These are phyloP conservation scores for Coemansia asiatica DNA, from an alignment of 192 early-diverging fungal genomes.

Conservation along the genomic window DNA sequence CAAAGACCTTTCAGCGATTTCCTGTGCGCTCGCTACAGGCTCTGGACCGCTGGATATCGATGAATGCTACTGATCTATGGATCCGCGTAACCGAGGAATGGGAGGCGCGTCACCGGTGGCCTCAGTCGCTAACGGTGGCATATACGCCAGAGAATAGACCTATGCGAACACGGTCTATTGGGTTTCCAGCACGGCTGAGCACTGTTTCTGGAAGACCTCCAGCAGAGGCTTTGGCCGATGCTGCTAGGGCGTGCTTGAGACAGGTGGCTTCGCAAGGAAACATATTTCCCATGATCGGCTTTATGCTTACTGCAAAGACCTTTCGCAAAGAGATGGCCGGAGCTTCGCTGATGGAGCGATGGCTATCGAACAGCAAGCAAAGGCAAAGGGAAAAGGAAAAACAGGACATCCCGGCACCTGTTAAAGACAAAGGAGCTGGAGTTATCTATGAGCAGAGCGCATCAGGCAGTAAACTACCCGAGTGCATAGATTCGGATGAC, in stretches of 20 bases:
- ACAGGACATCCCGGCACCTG: neutral
- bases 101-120: constrained; percentile 46
- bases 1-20: constrained; percentile 40
- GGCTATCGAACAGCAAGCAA: constrained; percentile 19
- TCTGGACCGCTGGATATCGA: constrained; percentile 46
- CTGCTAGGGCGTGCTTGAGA: constrained; percentile 23
- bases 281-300: constrained; percentile 27
- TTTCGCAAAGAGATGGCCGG: constrained; percentile 44
- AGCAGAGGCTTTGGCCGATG: constrained; percentile 26
- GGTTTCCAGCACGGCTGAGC: constrained; percentile 33
- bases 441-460: neutral
- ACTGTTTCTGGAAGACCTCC: constrained; percentile 12
- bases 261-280: constrained; percentile 13
- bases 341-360: constrained; percentile 44
- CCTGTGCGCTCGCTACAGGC: constrained; percentile 18
- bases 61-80: constrained; percentile 50
- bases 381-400: neutral
- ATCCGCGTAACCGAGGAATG: constrained; percentile 50
- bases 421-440: neutral
- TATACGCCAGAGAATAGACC: constrained; percentile 19
- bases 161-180: constrained; percentile 14
- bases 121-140: constrained; percentile 30
- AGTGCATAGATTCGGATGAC: neutral
- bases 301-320: constrained; percentile 34
- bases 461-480: neutral